phyloP scores from a whole-genome alignment of 208 protist genomes.

The Acanthamoeba triangularis region DNA sequence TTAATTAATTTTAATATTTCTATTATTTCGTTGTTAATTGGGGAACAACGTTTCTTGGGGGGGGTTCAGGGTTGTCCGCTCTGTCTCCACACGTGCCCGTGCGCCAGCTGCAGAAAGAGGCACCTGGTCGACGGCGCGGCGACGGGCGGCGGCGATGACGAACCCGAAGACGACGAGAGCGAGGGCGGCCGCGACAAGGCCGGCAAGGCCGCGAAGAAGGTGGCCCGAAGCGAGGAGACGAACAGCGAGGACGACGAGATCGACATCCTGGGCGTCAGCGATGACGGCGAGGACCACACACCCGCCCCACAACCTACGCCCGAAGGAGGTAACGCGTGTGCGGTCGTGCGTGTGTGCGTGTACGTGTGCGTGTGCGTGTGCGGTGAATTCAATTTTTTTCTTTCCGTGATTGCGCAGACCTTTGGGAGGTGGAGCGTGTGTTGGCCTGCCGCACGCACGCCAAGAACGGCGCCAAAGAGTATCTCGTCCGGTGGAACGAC shows the following conservation, averaged over 20 bases:
- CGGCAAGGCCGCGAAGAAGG: background rate
- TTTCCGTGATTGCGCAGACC: background rate
- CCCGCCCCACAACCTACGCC: background rate
- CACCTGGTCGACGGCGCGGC: background rate
- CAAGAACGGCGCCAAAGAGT: background rate
- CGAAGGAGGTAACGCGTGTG: background rate
- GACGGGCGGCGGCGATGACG: background rate
- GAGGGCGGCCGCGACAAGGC: background rate
- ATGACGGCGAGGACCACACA: background rate
- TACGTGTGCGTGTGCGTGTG: background rate
- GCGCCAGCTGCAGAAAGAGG: constrained; percentile 3
- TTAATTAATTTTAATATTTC: background rate
- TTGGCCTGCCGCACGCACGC: background rate
- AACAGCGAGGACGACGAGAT: constrained; percentile 16
- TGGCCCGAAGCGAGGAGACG: background rate
- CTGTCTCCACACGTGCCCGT: constrained; percentile 3
- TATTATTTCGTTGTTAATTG: background rate
- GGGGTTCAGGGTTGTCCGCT: background rate
- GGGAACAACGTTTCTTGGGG: too few relatives aligned
- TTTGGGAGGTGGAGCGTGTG: constrained; percentile 13
- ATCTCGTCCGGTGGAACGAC: constrained; percentile 25
- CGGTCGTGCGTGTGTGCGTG: background rate
- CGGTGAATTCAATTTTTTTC: background rate
- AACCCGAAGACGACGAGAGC: background rate
- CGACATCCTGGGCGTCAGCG: constrained; percentile 35